Evolutionary conservation across 1,284 basidiomycete species (phyloP), one percentile per base, ranked within the genome.

Genomic region (Pseudozyma tsukubaensis): DNA sequence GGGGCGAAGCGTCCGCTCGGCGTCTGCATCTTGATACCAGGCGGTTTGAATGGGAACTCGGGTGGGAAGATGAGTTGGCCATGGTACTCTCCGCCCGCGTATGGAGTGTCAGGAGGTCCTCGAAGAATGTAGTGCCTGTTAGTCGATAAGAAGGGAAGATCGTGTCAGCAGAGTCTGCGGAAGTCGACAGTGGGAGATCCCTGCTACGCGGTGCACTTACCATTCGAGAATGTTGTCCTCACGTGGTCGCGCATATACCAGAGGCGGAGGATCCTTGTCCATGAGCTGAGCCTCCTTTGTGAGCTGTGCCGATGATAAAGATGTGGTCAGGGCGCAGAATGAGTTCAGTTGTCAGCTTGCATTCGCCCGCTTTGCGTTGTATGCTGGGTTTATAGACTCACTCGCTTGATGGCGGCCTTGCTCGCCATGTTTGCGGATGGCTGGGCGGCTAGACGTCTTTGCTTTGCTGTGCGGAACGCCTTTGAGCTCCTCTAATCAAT

Each of bases 21-120:
- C 19, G 94, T 97, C 83, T 92, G 90, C 92, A 97, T 93, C 92
- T 97, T 97, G 87, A 97, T 96, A 60, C 94, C 94, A 45, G 94
- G 94, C 11, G 83, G 83, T 54, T 84, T 84, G 72, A 85, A 85
- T 4, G 83, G 83, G 50, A 83, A 97, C 85, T 97, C 94, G 24
- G 92, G 87, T 4, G 94, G 95, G 51, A 83, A 83, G 43, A 80
- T 47, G 10, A 83, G 73, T 63, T 82, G 79, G 29, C 87, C 94
- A 80, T 95, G 92, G 84, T 94, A 97, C 85, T 97, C 94, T 83
- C 94, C 94, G 51, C 92, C 93, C n/a, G 89, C 89, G 80, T 91
- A 97, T 9, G 93, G 92, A 40, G 93, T 93, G 85, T 97, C 95
- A 54, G 94, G 92, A 32, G 94, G 94, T 1, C 94, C 94, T 50